These are phyloP conservation scores for Fusarium sterilihyphosum DNA, from an alignment of 2,329 filamentous ascomycete species.

Conservation along the genomic window DNA sequence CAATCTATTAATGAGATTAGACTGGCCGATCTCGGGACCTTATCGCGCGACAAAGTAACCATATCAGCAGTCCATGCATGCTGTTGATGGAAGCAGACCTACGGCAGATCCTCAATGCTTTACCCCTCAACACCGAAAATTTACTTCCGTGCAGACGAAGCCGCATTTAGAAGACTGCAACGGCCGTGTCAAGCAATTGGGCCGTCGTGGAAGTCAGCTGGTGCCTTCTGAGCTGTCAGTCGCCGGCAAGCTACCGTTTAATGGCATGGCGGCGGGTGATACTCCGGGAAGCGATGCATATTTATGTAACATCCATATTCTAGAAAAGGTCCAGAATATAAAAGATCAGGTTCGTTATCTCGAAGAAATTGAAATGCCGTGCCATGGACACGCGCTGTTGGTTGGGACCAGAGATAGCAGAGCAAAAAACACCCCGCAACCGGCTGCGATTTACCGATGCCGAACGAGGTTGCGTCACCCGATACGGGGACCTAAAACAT, in stretches of 20 bases:
- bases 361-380: not conserved
- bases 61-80: not conserved
- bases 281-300: not conserved
- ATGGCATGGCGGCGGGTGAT: not conserved
- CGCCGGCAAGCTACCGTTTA: not conserved
- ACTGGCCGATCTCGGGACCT: not conserved
- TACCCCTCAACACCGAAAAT: not conserved
- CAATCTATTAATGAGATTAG: too few relatives aligned
- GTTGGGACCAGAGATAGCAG: constrained; percentile 5
- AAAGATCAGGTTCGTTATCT: not conserved
- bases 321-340: not conserved
- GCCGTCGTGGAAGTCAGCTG: not conserved
- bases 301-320: not conserved
- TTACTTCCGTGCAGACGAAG: accelerated
- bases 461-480: constrained; percentile 28
- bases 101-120: not conserved
- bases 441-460: constrained; percentile 22
- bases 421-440: constrained; percentile 3
- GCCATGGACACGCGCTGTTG: not conserved
- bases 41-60: not conserved
- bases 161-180: not conserved
- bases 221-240: not conserved
- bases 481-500: constrained; percentile 5
- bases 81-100: not conserved
- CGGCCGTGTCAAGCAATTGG: not conserved